Base-by-base conservation (phyloP, 1,139 yeast species). In the Geotrichum restrictum region DNA sequence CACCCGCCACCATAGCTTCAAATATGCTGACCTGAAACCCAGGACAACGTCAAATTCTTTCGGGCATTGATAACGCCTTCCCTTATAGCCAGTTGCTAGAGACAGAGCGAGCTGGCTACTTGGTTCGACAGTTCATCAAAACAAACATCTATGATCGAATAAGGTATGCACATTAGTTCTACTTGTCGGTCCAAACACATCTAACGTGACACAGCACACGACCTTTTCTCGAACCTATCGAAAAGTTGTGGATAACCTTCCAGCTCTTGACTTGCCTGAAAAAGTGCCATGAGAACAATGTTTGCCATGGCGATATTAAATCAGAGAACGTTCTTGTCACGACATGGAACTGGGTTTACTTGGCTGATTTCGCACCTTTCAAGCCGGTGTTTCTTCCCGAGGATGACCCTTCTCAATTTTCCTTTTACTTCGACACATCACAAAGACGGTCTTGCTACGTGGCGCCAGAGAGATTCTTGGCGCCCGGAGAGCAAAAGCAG, bases 381-480 rank as follows among this genome's bases (percentile, higher is more conserved):
- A 94, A 94, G 67, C 99, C 99, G 0, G 83, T 82, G 0, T 83
- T 76, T 62, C 71, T 94, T 29, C 98, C 98, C 0, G 96, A 88
- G 60, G 95, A 89, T 61, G 93, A 94, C 64, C 98, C 98, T 0
- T 87, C 93, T n/a, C 93, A 86, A 60, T 93, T 86, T 63, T 82
- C 95, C 0, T 93, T 91, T 64, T 94, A 83, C 67, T 94, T 89
- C 66, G 98, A 93, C 69, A 86, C 93, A 3, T 86, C 95, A 1
- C 88, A 81, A 64, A 74, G 98, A 59, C 75, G 96, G 62, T 80
- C 83, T 2, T 93, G 98, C 68, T 93, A 91, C 66, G 70, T 94
- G 49, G 98, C 98, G 0, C 98, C 99, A 0, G 99, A 94, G 66
- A 71, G 98, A 58, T 93, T 94, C 64, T 73, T 79, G 24, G 57